Conservation (phyloP, 768 basidiomycete species). For the Tulasnella sp. region DNA sequence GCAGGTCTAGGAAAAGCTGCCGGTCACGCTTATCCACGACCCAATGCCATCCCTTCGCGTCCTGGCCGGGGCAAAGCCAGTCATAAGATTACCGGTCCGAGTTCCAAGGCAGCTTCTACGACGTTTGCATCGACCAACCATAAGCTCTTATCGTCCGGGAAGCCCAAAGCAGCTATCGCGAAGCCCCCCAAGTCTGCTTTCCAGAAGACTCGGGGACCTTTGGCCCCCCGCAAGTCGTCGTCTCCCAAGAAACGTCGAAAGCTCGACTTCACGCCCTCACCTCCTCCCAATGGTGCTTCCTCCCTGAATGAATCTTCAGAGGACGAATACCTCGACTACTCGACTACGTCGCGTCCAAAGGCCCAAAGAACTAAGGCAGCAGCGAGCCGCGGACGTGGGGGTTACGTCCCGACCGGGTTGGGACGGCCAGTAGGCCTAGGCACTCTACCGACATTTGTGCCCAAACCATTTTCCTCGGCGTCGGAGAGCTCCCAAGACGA, state of each 20-base stretch:
- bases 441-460: constrained; percentile 12
- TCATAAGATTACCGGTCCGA: background rate
- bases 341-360: background rate
- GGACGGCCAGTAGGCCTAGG: constrained; percentile 2
- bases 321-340: background rate
- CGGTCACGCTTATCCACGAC: background rate
- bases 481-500: constrained; percentile 40
- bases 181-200: background rate
- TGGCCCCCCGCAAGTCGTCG: constrained; percentile 3
- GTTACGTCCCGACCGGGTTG: background rate
- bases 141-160: background rate
- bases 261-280: constrained; percentile 19
- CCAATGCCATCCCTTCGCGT: background rate
- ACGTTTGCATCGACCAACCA: too few species aligned
- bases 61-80: background rate
- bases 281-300: constrained; percentile 17
- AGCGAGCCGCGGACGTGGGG: background rate
- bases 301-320: constrained; percentile 7
- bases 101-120: background rate
- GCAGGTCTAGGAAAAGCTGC: background rate
- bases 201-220: background rate
- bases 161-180: background rate
- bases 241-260: constrained; percentile 7
- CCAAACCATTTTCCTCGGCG: constrained; percentile 18
- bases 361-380: background rate